phyloP scores from a whole-genome alignment of 2,329 filamentous ascomycete genomes.

The Ascochyta koolunga region DNA sequence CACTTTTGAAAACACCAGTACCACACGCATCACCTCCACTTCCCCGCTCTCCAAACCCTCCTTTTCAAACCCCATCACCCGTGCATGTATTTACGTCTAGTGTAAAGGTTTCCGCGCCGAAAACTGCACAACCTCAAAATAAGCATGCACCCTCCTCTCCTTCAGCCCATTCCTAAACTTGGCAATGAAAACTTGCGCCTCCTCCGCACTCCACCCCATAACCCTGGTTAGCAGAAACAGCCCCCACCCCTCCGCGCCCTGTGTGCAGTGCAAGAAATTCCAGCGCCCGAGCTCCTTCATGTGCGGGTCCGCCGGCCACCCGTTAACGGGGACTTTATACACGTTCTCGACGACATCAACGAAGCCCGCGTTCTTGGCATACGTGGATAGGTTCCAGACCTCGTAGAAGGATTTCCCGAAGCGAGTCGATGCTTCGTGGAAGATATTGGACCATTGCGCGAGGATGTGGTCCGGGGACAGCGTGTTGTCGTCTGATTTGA shows the following conservation, averaged over 20 bases:
- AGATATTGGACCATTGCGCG: slow-evolving; percentile 32
- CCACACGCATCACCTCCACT: neutral
- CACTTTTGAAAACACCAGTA: slow-evolving; percentile 6
- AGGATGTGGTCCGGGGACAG: slow-evolving; percentile 38
- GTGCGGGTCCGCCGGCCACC: slow-evolving; percentile 35
- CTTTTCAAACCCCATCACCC: no score
- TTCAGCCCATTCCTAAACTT: slow-evolving; percentile 40
- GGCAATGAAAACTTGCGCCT: slow-evolving; percentile 53
- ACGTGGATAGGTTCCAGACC: slow-evolving; percentile 33
- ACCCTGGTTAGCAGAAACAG: slow-evolving; percentile 36
- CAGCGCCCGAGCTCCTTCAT: slow-evolving; percentile 44
- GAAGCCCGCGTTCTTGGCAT: slow-evolving; percentile 36
- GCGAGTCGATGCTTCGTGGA: slow-evolving; percentile 30
- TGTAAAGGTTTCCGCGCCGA: slow-evolving; percentile 17
- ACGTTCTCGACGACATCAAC: slow-evolving; percentile 32
- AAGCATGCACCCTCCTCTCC: slow-evolving; percentile 40
- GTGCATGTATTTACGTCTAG: no score
- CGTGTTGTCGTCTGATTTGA: slow-evolving; percentile 48
- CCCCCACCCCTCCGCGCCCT: slow-evolving; percentile 38
- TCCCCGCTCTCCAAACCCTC: neutral
- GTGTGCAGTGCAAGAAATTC: slow-evolving; percentile 39
- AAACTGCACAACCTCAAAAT: slow-evolving; percentile 33
- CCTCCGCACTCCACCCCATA: slow-evolving; percentile 47
- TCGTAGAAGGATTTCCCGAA: slow-evolving; percentile 37
- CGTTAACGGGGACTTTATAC: slow-evolving; percentile 39